phyloP scores from a whole-genome alignment of 345 rosid genomes.

The Fremontodendron californicum region DNA sequence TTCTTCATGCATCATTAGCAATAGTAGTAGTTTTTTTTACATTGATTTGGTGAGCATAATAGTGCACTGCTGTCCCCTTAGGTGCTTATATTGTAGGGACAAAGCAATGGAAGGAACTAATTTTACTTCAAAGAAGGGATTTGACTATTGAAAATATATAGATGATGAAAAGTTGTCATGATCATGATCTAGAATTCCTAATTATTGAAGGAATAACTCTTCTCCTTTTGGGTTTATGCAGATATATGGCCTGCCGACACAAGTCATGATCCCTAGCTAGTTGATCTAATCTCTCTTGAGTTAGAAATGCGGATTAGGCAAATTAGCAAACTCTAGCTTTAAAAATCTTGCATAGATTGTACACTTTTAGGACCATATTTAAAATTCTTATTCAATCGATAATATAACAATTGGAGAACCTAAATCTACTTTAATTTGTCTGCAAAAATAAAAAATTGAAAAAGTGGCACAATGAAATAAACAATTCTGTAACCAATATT shows the following conservation, averaged over 20 bases:
- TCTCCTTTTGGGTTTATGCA: neutral
- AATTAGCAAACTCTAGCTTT: neutral
- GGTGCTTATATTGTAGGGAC: constrained; percentile 3
- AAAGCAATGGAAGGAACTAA: neutral
- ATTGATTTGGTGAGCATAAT: constrained; percentile 10
- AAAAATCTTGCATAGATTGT: neutral
- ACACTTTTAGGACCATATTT: neutral
- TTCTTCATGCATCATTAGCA: constrained; percentile 9
- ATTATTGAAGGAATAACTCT: neutral
- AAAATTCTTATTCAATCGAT: neutral
- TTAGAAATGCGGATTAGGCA: neutral
- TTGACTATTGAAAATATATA: neutral
- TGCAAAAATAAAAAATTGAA: neutral
- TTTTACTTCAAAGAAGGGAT: constrained; percentile 11
- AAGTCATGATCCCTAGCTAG: constrained; percentile 1
- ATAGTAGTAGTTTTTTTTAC: neutral
- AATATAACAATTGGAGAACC: neutral
- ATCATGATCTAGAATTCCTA: neutral
- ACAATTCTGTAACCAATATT: constrained; percentile 16
- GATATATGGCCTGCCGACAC: neutral
- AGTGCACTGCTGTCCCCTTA: constrained; percentile 10
- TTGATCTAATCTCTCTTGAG: neutral
- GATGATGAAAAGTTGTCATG: constrained; percentile 5
- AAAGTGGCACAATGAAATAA: constrained; percentile 10
- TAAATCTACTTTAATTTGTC: too few relatives aligned